Evolutionary conservation across 768 basidiomycete species (phyloP).

Genomic region (Boletus sp.): DNA sequence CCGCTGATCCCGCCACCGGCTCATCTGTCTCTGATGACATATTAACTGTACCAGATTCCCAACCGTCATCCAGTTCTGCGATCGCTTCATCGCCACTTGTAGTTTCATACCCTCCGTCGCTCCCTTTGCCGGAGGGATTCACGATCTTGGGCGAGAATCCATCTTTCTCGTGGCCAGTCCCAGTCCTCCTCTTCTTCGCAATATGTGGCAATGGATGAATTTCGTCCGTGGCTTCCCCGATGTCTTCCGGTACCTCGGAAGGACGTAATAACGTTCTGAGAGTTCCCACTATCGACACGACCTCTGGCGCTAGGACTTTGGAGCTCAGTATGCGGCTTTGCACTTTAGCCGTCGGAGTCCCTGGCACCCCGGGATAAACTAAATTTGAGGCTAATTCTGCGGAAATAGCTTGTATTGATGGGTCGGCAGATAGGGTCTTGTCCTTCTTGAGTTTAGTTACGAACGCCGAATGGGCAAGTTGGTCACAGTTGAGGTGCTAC

Average conservation of each 20-base stretch:
- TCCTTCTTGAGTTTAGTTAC: constrained; percentile 75
- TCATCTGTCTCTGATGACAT: constrained; percentile 25
- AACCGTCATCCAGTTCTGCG: constrained; percentile 27
- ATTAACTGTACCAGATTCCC: constrained; percentile 44
- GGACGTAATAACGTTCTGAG: constrained; percentile 45
- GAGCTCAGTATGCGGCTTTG: constrained; percentile 75
- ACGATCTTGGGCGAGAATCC: not conserved
- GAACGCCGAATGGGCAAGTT: constrained; percentile 64
- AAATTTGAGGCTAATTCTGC: constrained; percentile 42
- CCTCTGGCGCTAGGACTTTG: constrained; percentile 63
- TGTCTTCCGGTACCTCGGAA: constrained; percentile 13
- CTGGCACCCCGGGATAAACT: constrained; percentile 36
- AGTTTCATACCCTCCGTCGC: constrained; percentile 27
- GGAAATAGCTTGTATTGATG: constrained; percentile 46
- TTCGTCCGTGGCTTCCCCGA: constrained; percentile 11
- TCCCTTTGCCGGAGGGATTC: constrained; percentile 5
- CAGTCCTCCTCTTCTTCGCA: constrained; percentile 13
- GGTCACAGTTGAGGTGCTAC: constrained; percentile 59
- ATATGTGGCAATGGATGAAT: constrained; percentile 9
- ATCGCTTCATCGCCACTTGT: constrained; percentile 3
- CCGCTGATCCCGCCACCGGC: constrained; percentile 40
- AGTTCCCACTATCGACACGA: constrained; percentile 49
- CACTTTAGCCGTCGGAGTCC: constrained; percentile 54
- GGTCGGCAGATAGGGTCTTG: constrained; percentile 49
- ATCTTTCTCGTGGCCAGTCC: not conserved